These are phyloP conservation scores for Starmerella gropengiesseri DNA, from an alignment of 805 yeast genomes.

Conservation along the genomic window DNA sequence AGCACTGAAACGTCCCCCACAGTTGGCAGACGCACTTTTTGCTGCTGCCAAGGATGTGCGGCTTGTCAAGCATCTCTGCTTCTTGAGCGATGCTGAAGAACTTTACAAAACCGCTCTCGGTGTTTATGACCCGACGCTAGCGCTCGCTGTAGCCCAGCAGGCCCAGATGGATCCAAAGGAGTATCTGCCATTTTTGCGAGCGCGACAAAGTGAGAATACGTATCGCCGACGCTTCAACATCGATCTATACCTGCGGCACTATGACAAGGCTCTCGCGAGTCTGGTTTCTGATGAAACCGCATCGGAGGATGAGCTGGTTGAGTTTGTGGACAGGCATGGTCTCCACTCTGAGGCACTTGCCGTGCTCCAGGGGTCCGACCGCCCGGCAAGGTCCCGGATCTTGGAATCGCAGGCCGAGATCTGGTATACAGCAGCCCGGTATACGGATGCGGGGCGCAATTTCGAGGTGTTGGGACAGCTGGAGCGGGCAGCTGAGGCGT, in stretches of 20 bases:
- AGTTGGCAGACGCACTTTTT: constrained; percentile 59
- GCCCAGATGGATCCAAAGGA: constrained; percentile 98
- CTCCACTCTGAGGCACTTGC: constrained; percentile 58
- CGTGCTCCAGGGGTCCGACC: constrained; percentile 1
- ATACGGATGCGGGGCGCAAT: constrained; percentile 65
- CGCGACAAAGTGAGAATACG: constrained; percentile 55
- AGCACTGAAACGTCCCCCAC: constrained; percentile 86
- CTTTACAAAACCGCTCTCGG: constrained; percentile 73
- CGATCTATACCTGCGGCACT: constrained; percentile 63
- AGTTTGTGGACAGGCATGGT: constrained; percentile 57
- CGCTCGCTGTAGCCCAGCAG: constrained; percentile 82
- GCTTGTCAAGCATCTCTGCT: constrained; percentile 69
- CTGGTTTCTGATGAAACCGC: constrained; percentile 40
- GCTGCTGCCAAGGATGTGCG: constrained; percentile 34
- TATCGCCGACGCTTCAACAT: constrained; percentile 62
- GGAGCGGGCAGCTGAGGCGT: constrained; percentile 58
- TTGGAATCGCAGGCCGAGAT: constrained; percentile 52
- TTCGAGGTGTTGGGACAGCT: constrained; percentile 55
- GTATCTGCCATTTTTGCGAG: constrained; percentile 82
- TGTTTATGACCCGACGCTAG: constrained; percentile 66
- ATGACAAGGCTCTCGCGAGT: constrained; percentile 49
- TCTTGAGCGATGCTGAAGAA: constrained; percentile 77
- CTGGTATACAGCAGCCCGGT: constrained; percentile 46
- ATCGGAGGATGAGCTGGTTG: constrained; percentile 41
- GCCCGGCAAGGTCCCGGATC: constrained; percentile 28